Conservation (phyloP, 805 yeast species). For the Wickerhamomyces tratensis region DNA sequence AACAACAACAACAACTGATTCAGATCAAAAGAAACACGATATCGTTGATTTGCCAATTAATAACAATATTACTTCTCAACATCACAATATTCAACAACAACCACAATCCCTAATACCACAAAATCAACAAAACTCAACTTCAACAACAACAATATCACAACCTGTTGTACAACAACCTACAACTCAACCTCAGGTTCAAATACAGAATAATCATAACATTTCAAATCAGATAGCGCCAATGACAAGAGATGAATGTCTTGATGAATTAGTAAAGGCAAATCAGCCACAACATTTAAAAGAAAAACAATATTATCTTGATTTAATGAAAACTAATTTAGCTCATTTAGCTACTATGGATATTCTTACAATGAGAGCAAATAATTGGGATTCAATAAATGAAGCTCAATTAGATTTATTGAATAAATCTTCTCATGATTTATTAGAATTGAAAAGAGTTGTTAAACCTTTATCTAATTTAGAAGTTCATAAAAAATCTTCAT, state of each 20-base stretch:
- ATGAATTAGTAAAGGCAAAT: neutral
- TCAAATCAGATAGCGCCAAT: neutral
- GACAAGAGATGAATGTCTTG: constrained; percentile 11
- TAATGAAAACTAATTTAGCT: constrained; percentile 14
- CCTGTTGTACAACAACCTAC: no score
- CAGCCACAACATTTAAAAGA: neutral
- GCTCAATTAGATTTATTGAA: constrained; percentile 18
- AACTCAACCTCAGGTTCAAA: no score
- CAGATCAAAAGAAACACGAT: no score
- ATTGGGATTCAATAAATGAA: constrained; percentile 17
- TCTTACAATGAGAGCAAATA: constrained; percentile 13
- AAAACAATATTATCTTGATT: constrained; percentile 7
- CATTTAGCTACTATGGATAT: constrained; percentile 19
- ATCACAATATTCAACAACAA: neutral
- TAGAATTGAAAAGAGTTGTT: constrained; percentile 17
- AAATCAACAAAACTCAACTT: neutral
- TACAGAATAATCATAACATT: neutral
- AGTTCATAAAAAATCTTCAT: constrained; percentile 6
- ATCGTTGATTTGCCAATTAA: neutral
- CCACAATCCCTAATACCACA: no score
- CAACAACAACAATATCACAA: neutral
- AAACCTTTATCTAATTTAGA: constrained; percentile 18
- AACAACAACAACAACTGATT: no score
- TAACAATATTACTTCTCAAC: neutral
- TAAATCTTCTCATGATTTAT: constrained; percentile 15